Base-by-base conservation (phyloP, 2,329 filamentous ascomycete species). In the Phaeoacremonium minimum region DNA sequence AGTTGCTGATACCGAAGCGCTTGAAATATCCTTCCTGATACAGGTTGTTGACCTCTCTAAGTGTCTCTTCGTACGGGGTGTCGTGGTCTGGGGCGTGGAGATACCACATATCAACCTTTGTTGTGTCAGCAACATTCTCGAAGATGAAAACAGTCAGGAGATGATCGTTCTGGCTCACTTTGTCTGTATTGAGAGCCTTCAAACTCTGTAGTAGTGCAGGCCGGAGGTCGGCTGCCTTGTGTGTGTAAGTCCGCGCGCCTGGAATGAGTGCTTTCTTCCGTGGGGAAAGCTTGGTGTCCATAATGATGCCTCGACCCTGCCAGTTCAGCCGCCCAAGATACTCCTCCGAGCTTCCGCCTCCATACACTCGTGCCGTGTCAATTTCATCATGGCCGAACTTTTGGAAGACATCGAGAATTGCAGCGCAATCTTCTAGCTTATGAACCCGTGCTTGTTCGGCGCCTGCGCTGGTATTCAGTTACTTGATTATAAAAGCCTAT, bases 351-450 rank as follows among this genome's bases (percentile, higher is more conserved):
- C 73, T 66, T 33, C 83, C 82, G 18, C 62, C 71, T 30, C 82
- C 67, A 45, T 87, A 87, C 4, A 71, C 55, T 12, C 82, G 71
- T 1, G 83, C 82, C 1, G 82, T 86, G 53, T 87, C 83, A 35
- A 87, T 57, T 49, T 87, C 83, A 49, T 76, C 73, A 60, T 85
- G 80, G 14, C 82, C 82, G 48, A 77, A 69, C 17, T 67, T 63
- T 53, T 84, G 78, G 52, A 87, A 77, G 43, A 77, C 67, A 53
- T 85, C 77, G 22, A 87, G 67, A 35, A 74, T 74, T 42, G 69
- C 67, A 40, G 74, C 77, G 55, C 71, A 79, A 18, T 80, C 76
- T 32, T 76, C 32, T 7, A 56, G 34, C n/a, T 46, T 41, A 31
- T 52, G 41, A 2, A 59, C 49, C 4, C 54, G 52, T 3, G 48